These are phyloP conservation scores for Panicum miliaceum DNA, from an alignment of 176 grass and related monocot species.

Conservation along the genomic window DNA sequence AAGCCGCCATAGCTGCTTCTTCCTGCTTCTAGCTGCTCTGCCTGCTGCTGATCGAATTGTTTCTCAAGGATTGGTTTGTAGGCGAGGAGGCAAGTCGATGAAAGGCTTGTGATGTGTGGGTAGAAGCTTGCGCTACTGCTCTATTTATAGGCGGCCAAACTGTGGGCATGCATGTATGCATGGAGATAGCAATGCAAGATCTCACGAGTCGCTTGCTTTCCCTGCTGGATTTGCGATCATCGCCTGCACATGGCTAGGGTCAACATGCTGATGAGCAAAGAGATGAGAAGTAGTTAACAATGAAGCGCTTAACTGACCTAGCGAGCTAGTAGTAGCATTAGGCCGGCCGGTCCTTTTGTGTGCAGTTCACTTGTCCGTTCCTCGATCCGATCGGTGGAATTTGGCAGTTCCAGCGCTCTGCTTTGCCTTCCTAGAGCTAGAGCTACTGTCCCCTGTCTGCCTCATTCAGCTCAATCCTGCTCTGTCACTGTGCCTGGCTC, in stretches of 20 bases:
- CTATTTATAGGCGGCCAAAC: constrained; percentile 63
- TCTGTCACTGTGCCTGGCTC: too few species aligned
- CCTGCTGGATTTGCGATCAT: not conserved
- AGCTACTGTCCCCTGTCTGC: not conserved
- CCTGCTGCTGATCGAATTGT: not conserved
- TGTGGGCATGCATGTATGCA: not conserved
- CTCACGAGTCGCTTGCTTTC: constrained; percentile 9
- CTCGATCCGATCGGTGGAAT: not conserved
- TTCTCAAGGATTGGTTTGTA: not conserved
- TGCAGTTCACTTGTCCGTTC: constrained; percentile 30
- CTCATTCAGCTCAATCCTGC: too few species aligned
- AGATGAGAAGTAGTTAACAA: not conserved
- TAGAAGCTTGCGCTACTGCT: not conserved
- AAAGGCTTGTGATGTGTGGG: not conserved
- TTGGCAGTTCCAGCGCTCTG: constrained; percentile 5
- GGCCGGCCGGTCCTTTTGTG: constrained; percentile 26
- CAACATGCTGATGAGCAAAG: constrained; percentile 22
- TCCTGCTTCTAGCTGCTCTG: not conserved
- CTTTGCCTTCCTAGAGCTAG: not conserved
- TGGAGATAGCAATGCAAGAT: constrained; percentile 13
- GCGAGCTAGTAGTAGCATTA: not conserved
- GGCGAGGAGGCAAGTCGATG: constrained; percentile 1
- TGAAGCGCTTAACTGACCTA: not conserved
- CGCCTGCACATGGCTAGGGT: constrained; percentile 38
- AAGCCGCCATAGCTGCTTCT: constrained; percentile 49